Evolutionary conservation across 306 rosid species (phyloP).

Genomic region (Malus fusca): DNA sequence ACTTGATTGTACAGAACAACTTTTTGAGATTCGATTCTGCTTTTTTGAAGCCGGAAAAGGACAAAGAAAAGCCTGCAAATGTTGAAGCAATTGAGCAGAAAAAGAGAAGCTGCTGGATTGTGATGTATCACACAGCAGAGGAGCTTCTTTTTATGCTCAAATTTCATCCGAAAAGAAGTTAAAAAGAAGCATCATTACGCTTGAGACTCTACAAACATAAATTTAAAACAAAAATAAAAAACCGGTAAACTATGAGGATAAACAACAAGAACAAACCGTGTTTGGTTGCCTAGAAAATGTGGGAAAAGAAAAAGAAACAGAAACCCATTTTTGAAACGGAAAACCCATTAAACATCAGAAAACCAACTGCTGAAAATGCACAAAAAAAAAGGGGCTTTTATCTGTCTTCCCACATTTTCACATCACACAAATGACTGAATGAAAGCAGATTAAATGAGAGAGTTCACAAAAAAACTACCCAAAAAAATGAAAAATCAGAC

Average conservation of each 20-base stretch:
- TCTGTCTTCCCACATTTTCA: conserved; percentile 13
- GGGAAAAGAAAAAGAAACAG: not conserved
- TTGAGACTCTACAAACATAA: not conserved
- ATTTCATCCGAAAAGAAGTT: conserved; percentile 21
- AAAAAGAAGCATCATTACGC: conserved; percentile 35
- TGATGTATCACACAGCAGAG: conserved; percentile 5
- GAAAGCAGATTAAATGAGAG: not conserved
- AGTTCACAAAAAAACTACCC: not conserved
- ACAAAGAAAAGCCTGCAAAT: conserved; percentile 33
- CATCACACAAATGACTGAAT: not conserved
- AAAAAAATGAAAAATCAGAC: not conserved
- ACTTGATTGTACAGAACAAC: conserved; percentile 18
- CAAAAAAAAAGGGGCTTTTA: not conserved
- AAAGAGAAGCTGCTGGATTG: conserved; percentile 14
- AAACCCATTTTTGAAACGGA: not conserved
- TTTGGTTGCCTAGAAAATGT: conserved; percentile 18
- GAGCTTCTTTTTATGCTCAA: not conserved
- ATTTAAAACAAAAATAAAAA: not conserved
- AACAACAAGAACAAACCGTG: not conserved
- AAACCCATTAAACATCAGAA: not conserved
- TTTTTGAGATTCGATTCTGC: conserved; percentile 38
- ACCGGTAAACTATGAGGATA: not conserved
- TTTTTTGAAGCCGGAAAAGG: conserved; percentile 20
- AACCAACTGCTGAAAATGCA: not conserved
- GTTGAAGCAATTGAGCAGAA: conserved; percentile 37